Evolutionary conservation across 345 rosid genomes (phyloP), one percentile per base, ranked within the genome.

Genomic region (Microcos paniculata): DNA sequence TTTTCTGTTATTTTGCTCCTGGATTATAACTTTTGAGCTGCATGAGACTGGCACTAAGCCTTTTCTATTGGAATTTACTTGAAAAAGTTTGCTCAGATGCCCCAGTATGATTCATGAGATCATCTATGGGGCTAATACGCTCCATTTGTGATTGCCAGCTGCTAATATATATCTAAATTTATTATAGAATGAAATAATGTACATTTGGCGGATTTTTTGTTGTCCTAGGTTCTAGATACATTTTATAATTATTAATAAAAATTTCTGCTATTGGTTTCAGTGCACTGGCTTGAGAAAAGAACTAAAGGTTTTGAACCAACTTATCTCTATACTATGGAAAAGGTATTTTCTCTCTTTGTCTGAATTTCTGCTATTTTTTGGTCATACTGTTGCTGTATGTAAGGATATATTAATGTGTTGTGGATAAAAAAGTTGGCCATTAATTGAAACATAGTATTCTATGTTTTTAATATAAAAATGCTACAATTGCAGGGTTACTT

Each of bases 261-360:
- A 75, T 7, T 58, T 70, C 18, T 65, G 55, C 56, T 80, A 15
- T 74, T 76, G 77, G 48, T 76, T 89, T 74, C 95, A 94, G 98
- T 88, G 82, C 87, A 80, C 58, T 90, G 96, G 91, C 94, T 91
- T 71, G 99, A 94, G 84, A 84, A 82, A 71, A 89, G 84, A 84
- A 90, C 86, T 80, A 88, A 90, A 83, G 94, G 84, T 62, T 93
- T 90, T 86, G 99, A 94, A 78, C 97, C 99, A 70, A 87, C 91
- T 59, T 96, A 92, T 83, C 77, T 96, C 63, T 96, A 94, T 84
- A 91, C 97, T 48, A 89, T 86, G 89, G 98, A 96, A 77, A 96
- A 96, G 97, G 99, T 96, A 77, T 73, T 31, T 43, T 59, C 68
- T 77, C 23, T 64, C 55, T 67, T 65, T 59, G 35, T 42, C 26